phyloP scores from a whole-genome alignment of 202 grass and related monocot genomes.

The Setaria viridis region DNA sequence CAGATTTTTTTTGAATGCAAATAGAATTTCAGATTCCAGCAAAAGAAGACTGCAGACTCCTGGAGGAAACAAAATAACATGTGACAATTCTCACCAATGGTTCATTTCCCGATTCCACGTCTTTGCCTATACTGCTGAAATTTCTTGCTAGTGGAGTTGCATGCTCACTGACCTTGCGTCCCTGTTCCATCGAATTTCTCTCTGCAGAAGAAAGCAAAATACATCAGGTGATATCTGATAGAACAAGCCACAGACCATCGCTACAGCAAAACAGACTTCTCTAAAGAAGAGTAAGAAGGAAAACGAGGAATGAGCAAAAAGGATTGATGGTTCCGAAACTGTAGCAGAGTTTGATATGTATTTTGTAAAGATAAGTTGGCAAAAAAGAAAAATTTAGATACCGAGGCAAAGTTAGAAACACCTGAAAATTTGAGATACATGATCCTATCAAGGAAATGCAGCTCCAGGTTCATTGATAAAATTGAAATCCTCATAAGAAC shows the following conservation, averaged over 20 bases:
- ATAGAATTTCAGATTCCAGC: background rate
- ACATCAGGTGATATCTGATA: background rate
- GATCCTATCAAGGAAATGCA: background rate
- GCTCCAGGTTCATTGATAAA: background rate
- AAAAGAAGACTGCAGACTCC: background rate
- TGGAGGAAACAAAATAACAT: background rate
- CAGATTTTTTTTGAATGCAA: background rate
- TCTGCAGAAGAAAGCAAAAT: slow-evolving; percentile 53
- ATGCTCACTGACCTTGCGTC: slow-evolving; percentile 72
- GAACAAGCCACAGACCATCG: background rate
- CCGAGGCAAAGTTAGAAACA: no score
- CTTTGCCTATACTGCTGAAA: slow-evolving; percentile 59
- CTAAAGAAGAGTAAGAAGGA: background rate
- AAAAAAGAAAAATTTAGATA: no score
- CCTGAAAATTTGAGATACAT: background rate
- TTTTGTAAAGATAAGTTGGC: background rate
- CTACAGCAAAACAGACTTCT: background rate
- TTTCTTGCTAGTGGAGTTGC: slow-evolving; percentile 82
- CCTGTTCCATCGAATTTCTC: slow-evolving; percentile 76
- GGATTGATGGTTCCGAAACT: background rate
- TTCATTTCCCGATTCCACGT: slow-evolving; percentile 70
- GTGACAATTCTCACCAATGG: slow-evolving; percentile 46
- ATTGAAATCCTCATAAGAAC: slow-evolving; percentile 13
- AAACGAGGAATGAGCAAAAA: background rate
- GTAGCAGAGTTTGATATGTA: background rate